Conservation (phyloP, 495 filamentous ascomycete species). For the Parmelia sp. region DNA sequence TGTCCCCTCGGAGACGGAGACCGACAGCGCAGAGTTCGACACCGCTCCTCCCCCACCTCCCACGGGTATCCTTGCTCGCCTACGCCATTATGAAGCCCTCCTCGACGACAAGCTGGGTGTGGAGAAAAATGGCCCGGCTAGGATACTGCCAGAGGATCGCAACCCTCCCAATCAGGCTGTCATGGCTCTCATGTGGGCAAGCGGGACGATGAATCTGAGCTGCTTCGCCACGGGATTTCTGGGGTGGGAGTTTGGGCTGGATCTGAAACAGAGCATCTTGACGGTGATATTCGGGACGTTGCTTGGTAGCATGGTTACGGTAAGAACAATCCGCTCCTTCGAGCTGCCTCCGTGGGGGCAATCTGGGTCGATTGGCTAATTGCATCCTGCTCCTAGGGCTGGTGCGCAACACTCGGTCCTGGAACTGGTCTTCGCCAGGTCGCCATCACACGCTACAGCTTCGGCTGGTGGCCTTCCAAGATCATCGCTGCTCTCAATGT, state of each 20-base stretch:
- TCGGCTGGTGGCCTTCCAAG: slow-evolving; percentile 50
- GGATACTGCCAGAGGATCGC: slow-evolving; percentile 38
- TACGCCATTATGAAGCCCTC: slow-evolving; percentile 36
- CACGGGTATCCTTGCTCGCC: slow-evolving; percentile 23
- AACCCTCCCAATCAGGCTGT: slow-evolving; percentile 16
- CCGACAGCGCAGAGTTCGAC: slow-evolving; percentile 15
- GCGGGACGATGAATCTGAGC: slow-evolving; percentile 49
- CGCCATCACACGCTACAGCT: slow-evolving; percentile 47
- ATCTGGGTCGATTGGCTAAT: slow-evolving; percentile 12
- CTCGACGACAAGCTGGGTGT: slow-evolving; percentile 44
- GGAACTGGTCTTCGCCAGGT: slow-evolving; percentile 49
- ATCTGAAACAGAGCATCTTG: slow-evolving; percentile 42
- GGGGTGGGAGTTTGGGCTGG: slow-evolving; percentile 44
- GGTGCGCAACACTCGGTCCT: slow-evolving; percentile 46
- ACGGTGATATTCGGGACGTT: slow-evolving; percentile 42
- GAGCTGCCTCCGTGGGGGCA: neutral
- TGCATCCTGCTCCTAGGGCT: slow-evolving; percentile 33
- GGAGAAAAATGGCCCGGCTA: slow-evolving; percentile 40
- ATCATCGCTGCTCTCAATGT: slow-evolving; percentile 46
- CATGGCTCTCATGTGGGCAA: slow-evolving; percentile 37
- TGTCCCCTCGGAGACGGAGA: neutral
- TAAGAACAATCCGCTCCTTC: slow-evolving; percentile 19
- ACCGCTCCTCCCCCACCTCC: slow-evolving; percentile 30
- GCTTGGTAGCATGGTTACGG: slow-evolving; percentile 43
- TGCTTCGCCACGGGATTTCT: slow-evolving; percentile 48